A percentile compares a stretch with the other conserved stretches of the same genome.
phyloP scores from a whole-genome alignment of 352 stramenopile genomes.

The Phytophthora agathidicida region DNA sequence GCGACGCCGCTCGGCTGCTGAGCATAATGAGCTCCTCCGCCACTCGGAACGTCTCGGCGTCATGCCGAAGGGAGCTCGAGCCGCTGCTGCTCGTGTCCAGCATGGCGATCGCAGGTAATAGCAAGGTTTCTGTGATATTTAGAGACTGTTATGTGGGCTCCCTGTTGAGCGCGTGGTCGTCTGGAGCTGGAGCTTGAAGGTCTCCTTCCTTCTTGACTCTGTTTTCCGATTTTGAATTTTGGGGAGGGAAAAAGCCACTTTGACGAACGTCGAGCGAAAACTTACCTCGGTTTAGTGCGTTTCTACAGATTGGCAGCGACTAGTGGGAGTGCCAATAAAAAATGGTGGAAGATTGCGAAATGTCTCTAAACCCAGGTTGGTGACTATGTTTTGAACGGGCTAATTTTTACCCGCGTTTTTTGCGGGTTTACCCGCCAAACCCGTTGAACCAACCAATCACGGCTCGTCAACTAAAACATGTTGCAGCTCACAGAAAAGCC shows the following conservation, averaged over 20 bases:
- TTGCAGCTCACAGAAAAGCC: not conserved
- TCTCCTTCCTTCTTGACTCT: constrained; percentile 65
- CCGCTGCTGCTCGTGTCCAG: constrained; percentile 30
- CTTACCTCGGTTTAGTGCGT: constrained; percentile 5
- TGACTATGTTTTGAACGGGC: not conserved
- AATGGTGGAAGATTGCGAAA: not conserved
- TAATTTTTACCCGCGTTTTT: constrained; percentile 33
- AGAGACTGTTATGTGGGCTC: not conserved
- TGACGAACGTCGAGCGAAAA: constrained; percentile 3
- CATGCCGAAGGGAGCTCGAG: constrained; percentile 35
- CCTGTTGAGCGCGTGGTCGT: not conserved
- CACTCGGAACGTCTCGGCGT: constrained; percentile 78
- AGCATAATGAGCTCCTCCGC: constrained; percentile 82
- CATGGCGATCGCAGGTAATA: constrained; percentile 19
- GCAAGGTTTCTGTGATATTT: not conserved
- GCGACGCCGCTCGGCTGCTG: constrained; percentile 35
- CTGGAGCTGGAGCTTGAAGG: constrained; percentile 29
- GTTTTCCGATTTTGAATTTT: constrained; percentile 38
- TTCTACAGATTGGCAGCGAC: not conserved
- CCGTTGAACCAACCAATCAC: constrained; percentile 6
- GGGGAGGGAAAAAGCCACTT: constrained; percentile 12
- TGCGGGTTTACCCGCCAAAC: constrained; percentile 18
- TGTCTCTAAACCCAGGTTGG: constrained; percentile 4
- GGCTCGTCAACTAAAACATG: not conserved
- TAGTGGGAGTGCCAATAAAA: not conserved